Percentiles rank a stretch among this genome's conserved stretches.
Evolutionary conservation across 129 eudicot species (phyloP).

Genomic region (Scalesia atractyloides): DNA sequence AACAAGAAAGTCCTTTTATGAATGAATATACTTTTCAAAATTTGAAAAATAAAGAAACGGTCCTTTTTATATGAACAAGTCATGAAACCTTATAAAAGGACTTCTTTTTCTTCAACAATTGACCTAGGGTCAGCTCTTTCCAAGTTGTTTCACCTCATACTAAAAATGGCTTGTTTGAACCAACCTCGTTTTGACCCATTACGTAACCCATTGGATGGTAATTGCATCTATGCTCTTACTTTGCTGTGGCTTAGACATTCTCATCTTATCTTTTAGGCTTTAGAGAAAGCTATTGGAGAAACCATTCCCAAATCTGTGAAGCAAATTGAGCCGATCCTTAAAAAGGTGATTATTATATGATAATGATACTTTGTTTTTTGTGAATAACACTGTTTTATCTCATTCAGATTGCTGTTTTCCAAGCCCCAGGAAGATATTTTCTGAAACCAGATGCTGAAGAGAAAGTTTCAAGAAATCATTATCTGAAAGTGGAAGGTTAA

Average conservation of each 20-base stretch:
- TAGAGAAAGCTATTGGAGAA: conserved; percentile 66
- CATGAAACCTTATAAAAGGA: not conserved
- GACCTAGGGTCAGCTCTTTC: not conserved
- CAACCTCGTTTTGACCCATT: not conserved
- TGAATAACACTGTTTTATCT: conserved; percentile 23
- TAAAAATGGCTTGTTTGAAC: not conserved
- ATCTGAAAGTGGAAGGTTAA: conserved; percentile 71
- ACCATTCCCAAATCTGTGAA: conserved; percentile 63
- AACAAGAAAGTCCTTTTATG: not conserved
- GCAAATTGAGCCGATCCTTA: conserved; percentile 76
- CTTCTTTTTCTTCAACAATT: not conserved
- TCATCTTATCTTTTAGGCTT: conserved; percentile 45
- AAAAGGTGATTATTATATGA: conserved; percentile 41
- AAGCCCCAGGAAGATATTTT: conserved; percentile 82
- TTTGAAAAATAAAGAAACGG: not conserved
- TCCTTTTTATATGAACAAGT: conserved; percentile 6
- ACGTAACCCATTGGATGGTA: not conserved
- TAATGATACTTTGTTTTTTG: conserved; percentile 14
- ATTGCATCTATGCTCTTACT: conserved; percentile 9
- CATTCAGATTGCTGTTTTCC: conserved; percentile 73
- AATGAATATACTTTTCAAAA: not conserved
- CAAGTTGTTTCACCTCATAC: not conserved
- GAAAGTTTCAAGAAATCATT: conserved; percentile 54
- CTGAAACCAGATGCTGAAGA: conserved; percentile 68
- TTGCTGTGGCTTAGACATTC: conserved; percentile 10